A percentile compares a stretch with the other conserved stretches of the same genome.
Evolutionary conservation across 1,284 basidiomycete species (phyloP).

Genomic region (Irpex sp.): DNA sequence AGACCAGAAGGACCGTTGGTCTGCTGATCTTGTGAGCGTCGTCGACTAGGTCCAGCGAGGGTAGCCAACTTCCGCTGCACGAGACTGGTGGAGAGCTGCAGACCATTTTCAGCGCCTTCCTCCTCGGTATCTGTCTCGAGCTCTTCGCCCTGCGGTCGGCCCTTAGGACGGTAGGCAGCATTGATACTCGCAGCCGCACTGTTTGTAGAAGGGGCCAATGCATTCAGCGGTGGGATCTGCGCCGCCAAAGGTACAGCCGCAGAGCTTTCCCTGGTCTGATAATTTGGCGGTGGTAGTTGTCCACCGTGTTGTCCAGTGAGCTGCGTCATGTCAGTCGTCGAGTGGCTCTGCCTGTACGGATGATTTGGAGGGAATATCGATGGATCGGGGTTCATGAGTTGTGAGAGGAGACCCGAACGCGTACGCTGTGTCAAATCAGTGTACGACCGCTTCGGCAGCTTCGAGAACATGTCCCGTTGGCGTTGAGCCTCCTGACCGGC

Average conservation of each 20-base stretch:
- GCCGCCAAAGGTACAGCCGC: slow-evolving; percentile 60
- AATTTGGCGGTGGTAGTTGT: slow-evolving; percentile 15
- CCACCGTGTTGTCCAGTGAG: slow-evolving; percentile 10
- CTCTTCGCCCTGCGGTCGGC: slow-evolving; percentile 60
- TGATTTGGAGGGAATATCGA: slow-evolving; percentile 51
- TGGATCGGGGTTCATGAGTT: slow-evolving; percentile 67
- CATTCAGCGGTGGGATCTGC: slow-evolving; percentile 36
- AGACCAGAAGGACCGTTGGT: background rate
- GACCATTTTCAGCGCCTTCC: slow-evolving; percentile 42
- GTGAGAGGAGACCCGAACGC: slow-evolving; percentile 54
- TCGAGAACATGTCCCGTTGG: slow-evolving; percentile 72
- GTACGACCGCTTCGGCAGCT: slow-evolving; percentile 64
- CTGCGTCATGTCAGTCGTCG: slow-evolving; percentile 42
- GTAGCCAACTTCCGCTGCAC: slow-evolving; percentile 57
- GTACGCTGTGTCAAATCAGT: slow-evolving; percentile 30
- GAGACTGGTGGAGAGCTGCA: slow-evolving; percentile 54
- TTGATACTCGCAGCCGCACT: slow-evolving; percentile 6
- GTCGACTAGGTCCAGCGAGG: slow-evolving; percentile 35
- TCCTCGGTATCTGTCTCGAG: slow-evolving; percentile 62
- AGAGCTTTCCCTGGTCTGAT: slow-evolving; percentile 58
- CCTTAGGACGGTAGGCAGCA: slow-evolving; percentile 47
- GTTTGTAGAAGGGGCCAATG: slow-evolving; percentile 20
- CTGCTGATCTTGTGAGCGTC: slow-evolving; percentile 26
- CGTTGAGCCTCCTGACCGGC: slow-evolving; percentile 63
- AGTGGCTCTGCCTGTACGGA: slow-evolving; percentile 40